Percentiles rank a stretch among this genome's conserved stretches.
Evolutionary conservation across 192 early-diverging fungal genomes (phyloP).

Genomic region (Coemansia sp.): DNA sequence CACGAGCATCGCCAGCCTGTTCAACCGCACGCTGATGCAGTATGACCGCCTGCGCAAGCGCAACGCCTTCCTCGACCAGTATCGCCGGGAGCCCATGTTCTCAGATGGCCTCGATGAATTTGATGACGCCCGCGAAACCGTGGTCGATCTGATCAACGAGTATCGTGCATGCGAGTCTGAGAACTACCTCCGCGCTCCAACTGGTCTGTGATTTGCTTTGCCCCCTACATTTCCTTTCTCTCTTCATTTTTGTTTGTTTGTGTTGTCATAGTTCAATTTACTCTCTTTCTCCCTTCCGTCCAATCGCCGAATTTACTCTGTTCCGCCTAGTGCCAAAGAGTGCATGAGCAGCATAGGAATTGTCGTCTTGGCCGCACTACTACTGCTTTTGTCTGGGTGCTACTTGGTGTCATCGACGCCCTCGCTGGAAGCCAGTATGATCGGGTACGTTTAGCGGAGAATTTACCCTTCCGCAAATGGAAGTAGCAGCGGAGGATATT

Average conservation of each 20-base stretch:
- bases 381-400: background rate
- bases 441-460: constrained; percentile 28
- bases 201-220: background rate
- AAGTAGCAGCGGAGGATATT: background rate
- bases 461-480: constrained; percentile 9
- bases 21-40: constrained; percentile 89
- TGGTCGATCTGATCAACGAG: constrained; percentile 90
- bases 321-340: background rate
- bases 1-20: constrained; percentile 90
- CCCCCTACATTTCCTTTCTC: background rate
- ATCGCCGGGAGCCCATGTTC: constrained; percentile 80
- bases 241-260: background rate
- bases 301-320: background rate
- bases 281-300: background rate
- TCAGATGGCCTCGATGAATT: constrained; percentile 87
- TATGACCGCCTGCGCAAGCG: constrained; percentile 92
- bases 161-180: constrained; percentile 93
- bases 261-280: background rate
- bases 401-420: background rate
- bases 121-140: constrained; percentile 84
- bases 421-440: constrained; percentile 5
- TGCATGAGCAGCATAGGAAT: background rate
- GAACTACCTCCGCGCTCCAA: constrained; percentile 63
- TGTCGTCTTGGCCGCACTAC: background rate
- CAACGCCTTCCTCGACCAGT: constrained; percentile 95